Evolutionary conservation across 257 asterid genomes (phyloP).

Genomic region (Cruciata laevipes): DNA sequence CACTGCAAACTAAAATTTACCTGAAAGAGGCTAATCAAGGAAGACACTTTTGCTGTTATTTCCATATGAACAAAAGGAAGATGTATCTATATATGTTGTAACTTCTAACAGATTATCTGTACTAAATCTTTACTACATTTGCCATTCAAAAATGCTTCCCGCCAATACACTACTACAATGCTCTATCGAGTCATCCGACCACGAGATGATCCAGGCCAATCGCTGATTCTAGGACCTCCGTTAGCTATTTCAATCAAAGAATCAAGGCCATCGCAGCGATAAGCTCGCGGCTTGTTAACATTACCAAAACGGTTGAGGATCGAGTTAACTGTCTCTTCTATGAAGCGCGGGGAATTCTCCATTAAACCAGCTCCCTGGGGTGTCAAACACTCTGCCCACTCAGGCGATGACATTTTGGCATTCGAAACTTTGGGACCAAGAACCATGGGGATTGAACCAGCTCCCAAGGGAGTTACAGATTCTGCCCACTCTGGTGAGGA

Average conservation of each 20-base stretch:
- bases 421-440: background rate
- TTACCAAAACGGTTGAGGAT: background rate
- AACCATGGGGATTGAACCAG: slow-evolving; percentile 1
- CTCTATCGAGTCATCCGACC: background rate
- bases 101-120: background rate
- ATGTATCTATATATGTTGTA: background rate
- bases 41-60: too few relatives aligned
- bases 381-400: background rate
- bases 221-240: background rate
- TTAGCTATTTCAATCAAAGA: background rate
- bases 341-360: background rate
- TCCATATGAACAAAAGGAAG: background rate
- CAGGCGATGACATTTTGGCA: background rate
- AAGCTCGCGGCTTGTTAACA: background rate
- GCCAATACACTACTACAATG: background rate
- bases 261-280: background rate
- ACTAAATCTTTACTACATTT: background rate
- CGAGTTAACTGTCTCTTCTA: background rate
- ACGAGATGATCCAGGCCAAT: background rate
- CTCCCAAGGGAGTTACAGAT: background rate
- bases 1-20: too few relatives aligned
- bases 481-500: background rate
- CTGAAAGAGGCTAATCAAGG: too few relatives aligned
- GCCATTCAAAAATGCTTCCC: background rate
- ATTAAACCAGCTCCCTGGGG: background rate